Evolutionary conservation across 306 rosid genomes (phyloP), one percentile per base, ranked within the genome.

Genomic region (Glycine soja): DNA sequence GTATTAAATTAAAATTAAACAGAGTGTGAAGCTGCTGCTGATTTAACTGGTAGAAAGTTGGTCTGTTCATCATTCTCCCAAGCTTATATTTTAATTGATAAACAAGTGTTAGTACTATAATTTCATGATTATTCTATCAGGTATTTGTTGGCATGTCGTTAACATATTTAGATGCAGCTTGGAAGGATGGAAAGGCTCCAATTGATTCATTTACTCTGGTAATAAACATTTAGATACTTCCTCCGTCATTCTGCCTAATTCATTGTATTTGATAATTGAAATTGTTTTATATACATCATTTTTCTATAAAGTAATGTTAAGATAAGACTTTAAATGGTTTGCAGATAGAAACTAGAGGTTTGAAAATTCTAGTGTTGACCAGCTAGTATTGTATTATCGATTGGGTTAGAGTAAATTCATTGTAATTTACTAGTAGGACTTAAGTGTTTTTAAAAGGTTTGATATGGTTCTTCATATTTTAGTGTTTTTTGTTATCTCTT

Each of bases 131-230:
- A 13, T 83, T 63, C 67, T 81, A 45, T 81, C 84, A 95, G 98
- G 98, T 92, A 79, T 95, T 95, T 90, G 97, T 95, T 82, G 98
- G 97, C 81, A 92, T 95, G 98, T 95, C 98, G 47, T 88, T 95
- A 74, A 95, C 98, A 70, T 95, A 95, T 85, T 88, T 95, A 82
- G 98, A 95, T 38, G 98, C 98, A 80, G 97, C 98, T 84, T 95
- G 97, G 94, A 95, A 86, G 89, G 98, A 95, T 87, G 98, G 98
- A 80, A 95, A 92, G 88, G 97, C 98, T 83, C 97, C 97, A 16
- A 89, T 94, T 85, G 98, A 95, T 81, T 97, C 98, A 36, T 95
- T 97, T 59, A 89, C 92, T 63, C 78, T 95, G 97, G 98, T 94
- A 91, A 85, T 81, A 62, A 46, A 51, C 46, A 24, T 70, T 30